Evolutionary conservation across 305 asterid species (phyloP).

Genomic region (Fraxinus nigra): DNA sequence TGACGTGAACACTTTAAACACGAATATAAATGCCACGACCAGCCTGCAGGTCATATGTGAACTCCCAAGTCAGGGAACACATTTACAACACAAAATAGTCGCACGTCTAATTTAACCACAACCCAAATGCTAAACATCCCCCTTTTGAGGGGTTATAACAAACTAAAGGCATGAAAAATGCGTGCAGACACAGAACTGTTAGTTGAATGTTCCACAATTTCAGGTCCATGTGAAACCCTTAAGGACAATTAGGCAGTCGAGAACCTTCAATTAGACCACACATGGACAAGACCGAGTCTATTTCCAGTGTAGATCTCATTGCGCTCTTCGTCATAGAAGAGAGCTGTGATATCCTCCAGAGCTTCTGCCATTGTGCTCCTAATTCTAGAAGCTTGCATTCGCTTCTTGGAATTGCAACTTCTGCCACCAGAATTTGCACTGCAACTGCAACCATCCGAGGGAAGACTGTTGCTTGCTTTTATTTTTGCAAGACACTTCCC

Average conservation of each 20-base stretch:
- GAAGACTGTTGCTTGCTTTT: conserved; percentile 54
- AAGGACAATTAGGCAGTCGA: conserved; percentile 2
- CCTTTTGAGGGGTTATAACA: background rate
- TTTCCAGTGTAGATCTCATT: conserved; percentile 92
- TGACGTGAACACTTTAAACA: background rate
- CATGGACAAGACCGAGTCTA: conserved; percentile 83
- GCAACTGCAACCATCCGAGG: conserved; percentile 45
- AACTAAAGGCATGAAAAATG: background rate
- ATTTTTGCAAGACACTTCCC: conserved; percentile 96
- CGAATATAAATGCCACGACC: conserved; percentile 1
- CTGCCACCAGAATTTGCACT: conserved; percentile 49
- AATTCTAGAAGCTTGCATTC: conserved; percentile 45
- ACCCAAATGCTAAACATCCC: background rate
- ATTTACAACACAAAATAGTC: conserved; percentile 26
- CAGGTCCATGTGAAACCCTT: background rate
- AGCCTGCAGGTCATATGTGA: background rate
- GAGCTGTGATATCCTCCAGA: conserved; percentile 91
- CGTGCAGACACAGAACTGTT: background rate
- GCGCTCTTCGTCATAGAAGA: conserved; percentile 91
- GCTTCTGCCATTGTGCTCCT: conserved; percentile 82
- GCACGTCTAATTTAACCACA: background rate
- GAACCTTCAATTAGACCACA: conserved; percentile 76
- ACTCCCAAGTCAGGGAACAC: conserved; percentile 6
- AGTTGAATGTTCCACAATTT: background rate
- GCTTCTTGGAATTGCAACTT: conserved; percentile 53